Conservation (phyloP, 2,329 filamentous ascomycete species). For the Thermothelomyces thermophilus region DNA sequence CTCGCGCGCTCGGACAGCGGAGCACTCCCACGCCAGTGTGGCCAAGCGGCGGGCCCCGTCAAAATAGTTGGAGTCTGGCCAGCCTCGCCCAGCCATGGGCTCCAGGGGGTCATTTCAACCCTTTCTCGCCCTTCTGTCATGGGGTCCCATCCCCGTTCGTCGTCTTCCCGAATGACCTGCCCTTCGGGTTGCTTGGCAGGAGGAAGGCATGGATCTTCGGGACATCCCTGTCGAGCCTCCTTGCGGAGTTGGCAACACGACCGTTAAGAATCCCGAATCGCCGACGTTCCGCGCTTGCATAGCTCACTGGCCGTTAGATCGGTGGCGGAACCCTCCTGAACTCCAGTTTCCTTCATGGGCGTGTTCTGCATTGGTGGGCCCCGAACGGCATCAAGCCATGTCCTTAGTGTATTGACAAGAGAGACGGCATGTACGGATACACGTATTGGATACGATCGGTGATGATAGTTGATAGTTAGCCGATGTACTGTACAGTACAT, state of each 20-base stretch:
- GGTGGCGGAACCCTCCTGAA: too few species aligned
- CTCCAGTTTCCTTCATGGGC: too few species aligned
- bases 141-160: background rate
- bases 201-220: constrained; percentile 7
- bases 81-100: background rate
- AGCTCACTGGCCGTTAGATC: too few species aligned
- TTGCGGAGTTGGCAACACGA: background rate
- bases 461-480: too few species aligned
- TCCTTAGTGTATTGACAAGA: too few species aligned
- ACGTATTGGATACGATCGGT: too few species aligned
- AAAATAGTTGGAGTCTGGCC: background rate
- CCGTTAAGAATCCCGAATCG: background rate
- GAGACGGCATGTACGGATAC: too few species aligned
- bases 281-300: too few species aligned
- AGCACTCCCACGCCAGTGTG: background rate
- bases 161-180: constrained; percentile 3
- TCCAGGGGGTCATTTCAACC: background rate
- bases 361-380: too few species aligned
- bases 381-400: too few species aligned
- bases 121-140: background rate
- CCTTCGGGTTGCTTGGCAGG: constrained; percentile 1
- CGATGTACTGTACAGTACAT: too few species aligned
- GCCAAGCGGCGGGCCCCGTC: background rate
- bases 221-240: constrained; percentile 2
- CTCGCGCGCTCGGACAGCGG: constrained; percentile 13